phyloP scores from a whole-genome alignment of 805 yeast species.

The Saccharomycopsis sp. region DNA sequence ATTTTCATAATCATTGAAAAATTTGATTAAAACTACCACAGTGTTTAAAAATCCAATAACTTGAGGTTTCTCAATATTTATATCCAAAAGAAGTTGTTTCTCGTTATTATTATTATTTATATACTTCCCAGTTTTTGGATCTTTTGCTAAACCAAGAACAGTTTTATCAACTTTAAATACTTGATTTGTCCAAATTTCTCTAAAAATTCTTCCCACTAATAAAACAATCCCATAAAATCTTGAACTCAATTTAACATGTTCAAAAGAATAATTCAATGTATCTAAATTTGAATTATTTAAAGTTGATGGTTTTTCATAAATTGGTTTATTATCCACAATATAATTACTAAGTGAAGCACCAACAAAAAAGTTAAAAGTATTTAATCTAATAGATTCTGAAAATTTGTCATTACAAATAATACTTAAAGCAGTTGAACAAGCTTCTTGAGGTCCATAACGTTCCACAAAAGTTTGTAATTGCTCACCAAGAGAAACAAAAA shows the following conservation, averaged over 20 bases:
- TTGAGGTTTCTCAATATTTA: conserved; percentile 34
- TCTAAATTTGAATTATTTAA: conserved; percentile 20
- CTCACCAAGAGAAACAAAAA: conserved; percentile 60
- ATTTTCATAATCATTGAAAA: conserved; percentile 33
- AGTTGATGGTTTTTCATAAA: conserved; percentile 21
- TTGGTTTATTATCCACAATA: conserved; percentile 32
- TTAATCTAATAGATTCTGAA: conserved; percentile 37
- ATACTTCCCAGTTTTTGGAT: conserved; percentile 24
- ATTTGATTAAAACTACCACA: conserved; percentile 34
- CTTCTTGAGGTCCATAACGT: conserved; percentile 80
- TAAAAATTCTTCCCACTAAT: conserved; percentile 64
- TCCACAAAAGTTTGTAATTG: conserved; percentile 60
- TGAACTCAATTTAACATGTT: conserved; percentile 81
- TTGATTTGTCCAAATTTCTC: conserved; percentile 67
- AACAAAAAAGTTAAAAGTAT: conserved; percentile 31
- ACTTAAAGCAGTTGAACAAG: conserved; percentile 80
- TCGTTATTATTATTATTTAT: conserved; percentile 25
- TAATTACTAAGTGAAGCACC: conserved; percentile 28
- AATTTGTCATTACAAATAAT: conserved; percentile 68
- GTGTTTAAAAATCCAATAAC: conserved; percentile 39
- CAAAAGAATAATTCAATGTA: conserved; percentile 35
- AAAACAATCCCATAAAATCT: conserved; percentile 82
- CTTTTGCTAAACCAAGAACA: conserved; percentile 26
- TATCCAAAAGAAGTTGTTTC: conserved; percentile 27
- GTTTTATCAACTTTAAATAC: conserved; percentile 40